Evolutionary conservation across 176 grass and related monocot species (phyloP).

Genomic region (bread wheat (Triticum aestivum)): IWGSC_CS_RefSeq_v2.1 NC_057813.1:628970225-628970724

Average conservation of each 20-base stretch:
- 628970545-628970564: too few relatives aligned
- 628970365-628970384: slow-evolving; percentile 80
- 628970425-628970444: slow-evolving; percentile 94
- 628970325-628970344: slow-evolving; percentile 92
- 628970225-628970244: slow-evolving; percentile 1
- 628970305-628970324: slow-evolving; percentile 85
- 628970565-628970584: too few relatives aligned
- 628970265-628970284: slow-evolving; percentile 55
- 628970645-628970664: too few relatives aligned
- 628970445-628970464: slow-evolving; percentile 90
- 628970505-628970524: too few relatives aligned
- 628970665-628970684: too few relatives aligned
- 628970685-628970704: too few relatives aligned
- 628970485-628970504: slow-evolving; percentile 73
- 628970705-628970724: too few relatives aligned
- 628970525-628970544: too few relatives aligned
- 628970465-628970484: slow-evolving; percentile 85
- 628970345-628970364: slow-evolving; percentile 59
- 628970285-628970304: slow-evolving; percentile 73
- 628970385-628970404: slow-evolving; percentile 75
- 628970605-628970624: too few relatives aligned
- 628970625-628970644: too few relatives aligned
- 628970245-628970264: slow-evolving; percentile 28
- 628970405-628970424: slow-evolving; percentile 64
- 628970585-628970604: too few relatives aligned